phyloP scores from a whole-genome alignment of 768 basidiomycete genomes.

The Collybia mongolica region DNA sequence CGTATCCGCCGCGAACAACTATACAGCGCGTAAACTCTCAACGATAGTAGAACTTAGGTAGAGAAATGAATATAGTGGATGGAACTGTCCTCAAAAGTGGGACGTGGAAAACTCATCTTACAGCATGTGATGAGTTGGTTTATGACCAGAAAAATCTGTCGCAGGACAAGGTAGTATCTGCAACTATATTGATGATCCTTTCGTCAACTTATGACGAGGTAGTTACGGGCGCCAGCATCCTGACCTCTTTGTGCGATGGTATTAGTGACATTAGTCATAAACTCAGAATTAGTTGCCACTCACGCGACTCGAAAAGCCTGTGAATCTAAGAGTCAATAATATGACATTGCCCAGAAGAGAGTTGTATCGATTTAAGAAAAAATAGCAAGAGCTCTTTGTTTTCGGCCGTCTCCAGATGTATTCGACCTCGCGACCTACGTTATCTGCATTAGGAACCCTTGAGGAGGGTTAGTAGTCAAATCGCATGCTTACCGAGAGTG shows the following conservation, averaged over 20 bases:
- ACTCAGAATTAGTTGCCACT: no score
- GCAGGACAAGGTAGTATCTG: no score
- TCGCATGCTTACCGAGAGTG: neutral
- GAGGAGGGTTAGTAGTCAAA: no score
- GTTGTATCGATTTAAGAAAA: slow-evolving; percentile 45
- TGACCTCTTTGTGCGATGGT: no score
- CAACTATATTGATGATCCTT: no score
- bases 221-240: no score
- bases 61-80: no score
- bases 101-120: neutral
- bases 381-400: slow-evolving; percentile 32
- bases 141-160: neutral
- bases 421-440: slow-evolving; percentile 29
- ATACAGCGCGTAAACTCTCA: slow-evolving; percentile 1
- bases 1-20: neutral
- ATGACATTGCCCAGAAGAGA: no score
- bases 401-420: slow-evolving; percentile 40
- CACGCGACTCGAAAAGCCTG: no score
- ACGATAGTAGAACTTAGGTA: neutral
- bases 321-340: no score
- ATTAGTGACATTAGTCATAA: no score
- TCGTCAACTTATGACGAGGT: no score
- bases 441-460: slow-evolving; percentile 3
- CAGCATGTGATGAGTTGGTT: neutral
- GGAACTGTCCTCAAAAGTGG: neutral